phyloP scores from a whole-genome alignment of 2,329 filamentous ascomycete genomes.

The Sordariomycetes sp. region DNA sequence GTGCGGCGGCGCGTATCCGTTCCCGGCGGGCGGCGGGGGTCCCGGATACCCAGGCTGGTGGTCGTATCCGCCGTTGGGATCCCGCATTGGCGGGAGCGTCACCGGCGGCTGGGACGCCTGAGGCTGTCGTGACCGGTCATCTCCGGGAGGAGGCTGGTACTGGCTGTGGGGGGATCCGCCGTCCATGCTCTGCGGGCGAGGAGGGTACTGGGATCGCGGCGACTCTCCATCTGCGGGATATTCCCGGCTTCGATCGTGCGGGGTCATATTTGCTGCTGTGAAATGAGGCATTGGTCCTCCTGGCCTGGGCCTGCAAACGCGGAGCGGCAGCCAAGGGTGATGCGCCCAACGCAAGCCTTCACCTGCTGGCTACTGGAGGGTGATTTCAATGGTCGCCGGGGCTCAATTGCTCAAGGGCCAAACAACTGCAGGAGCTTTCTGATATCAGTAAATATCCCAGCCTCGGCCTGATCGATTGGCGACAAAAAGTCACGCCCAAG shows the following conservation, averaged over 20 bases:
- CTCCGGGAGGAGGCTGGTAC: not conserved
- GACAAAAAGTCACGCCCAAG: not conserved
- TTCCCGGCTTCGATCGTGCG: conserved; percentile 1
- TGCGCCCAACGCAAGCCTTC: not conserved
- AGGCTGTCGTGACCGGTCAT: conserved; percentile 1
- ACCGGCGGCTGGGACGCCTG: not conserved
- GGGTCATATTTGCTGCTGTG: conserved; percentile 1
- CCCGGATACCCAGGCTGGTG: conserved; percentile 1
- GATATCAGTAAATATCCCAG: not conserved
- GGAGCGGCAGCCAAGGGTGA: not conserved
- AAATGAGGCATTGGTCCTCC: conserved; percentile 4
- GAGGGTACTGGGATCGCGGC: conserved; percentile 1
- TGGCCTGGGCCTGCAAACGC: not conserved
- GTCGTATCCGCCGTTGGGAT: not conserved
- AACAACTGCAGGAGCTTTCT: not conserved
- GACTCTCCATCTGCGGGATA: not conserved
- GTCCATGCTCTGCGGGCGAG: not conserved
- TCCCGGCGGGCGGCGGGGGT: not conserved
- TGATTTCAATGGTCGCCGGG: not conserved
- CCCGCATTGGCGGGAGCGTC: conserved; percentile 3
- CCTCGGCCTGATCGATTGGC: not conserved
- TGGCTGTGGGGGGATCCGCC: not conserved
- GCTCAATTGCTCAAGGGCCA: not conserved
- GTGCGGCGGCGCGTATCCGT: conserved; percentile 1
- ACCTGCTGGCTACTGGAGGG: not conserved